These are phyloP conservation scores for Cornus florida DNA, from an alignment of 148 eudicot genomes.

Conservation along the genomic window DNA sequence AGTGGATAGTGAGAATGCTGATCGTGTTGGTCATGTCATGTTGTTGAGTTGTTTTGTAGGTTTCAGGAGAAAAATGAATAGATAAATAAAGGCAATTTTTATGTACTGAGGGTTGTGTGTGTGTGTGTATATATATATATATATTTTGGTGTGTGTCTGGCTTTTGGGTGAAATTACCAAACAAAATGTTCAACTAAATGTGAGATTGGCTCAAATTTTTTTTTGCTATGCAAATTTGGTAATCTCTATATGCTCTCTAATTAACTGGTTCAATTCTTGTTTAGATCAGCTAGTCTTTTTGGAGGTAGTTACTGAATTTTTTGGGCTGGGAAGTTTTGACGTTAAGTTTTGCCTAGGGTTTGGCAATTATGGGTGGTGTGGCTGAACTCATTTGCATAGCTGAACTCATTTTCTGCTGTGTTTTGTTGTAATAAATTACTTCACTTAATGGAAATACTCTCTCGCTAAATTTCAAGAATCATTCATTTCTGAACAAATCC, in stretches of 20 bases:
- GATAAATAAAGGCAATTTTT: too few relatives aligned
- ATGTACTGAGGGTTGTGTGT: too few relatives aligned
- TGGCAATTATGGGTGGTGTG: too few relatives aligned
- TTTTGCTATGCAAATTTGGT: not conserved
- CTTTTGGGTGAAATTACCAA: not conserved
- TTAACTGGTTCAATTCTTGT: not conserved
- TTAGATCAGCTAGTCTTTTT: not conserved
- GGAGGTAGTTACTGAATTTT: too few relatives aligned
- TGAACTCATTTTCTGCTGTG: not conserved
- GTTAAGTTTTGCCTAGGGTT: too few relatives aligned
- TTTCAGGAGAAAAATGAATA: too few relatives aligned
- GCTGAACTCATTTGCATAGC: too few relatives aligned
- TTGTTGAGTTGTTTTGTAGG: too few relatives aligned
- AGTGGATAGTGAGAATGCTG: not conserved
- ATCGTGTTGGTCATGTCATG: not conserved
- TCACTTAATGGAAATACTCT: not conserved
- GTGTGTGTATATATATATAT: too few relatives aligned
- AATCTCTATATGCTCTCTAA: not conserved
- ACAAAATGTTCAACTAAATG: not conserved
- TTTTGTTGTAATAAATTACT: not conserved
- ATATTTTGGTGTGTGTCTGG: too few relatives aligned
- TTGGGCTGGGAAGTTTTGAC: too few relatives aligned
- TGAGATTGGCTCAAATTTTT: not conserved
- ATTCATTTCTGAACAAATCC: too few relatives aligned
- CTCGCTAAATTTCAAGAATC: not conserved